phyloP scores from a whole-genome alignment of 2,329 filamentous ascomycete species.

The Teratosphaeria nubilosa region DNA sequence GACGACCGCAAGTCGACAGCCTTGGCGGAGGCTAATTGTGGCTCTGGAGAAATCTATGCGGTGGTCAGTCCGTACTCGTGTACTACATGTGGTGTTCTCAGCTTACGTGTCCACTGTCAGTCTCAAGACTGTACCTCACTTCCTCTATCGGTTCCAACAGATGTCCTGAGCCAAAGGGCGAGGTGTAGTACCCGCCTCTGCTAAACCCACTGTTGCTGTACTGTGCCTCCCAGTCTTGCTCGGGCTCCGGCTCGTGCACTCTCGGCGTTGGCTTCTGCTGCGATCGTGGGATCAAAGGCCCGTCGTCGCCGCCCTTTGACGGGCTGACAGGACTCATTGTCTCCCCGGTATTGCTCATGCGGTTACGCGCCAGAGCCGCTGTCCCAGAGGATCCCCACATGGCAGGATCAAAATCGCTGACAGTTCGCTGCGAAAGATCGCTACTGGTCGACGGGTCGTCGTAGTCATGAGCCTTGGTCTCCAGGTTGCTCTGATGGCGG shows the following conservation, averaged over 20 bases:
- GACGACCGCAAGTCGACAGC: conserved; percentile 24
- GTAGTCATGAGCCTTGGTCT: conserved; percentile 54
- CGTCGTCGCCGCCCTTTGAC: conserved; percentile 37
- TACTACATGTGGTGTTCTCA: not conserved
- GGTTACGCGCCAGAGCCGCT: conserved; percentile 22
- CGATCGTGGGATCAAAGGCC: conserved; percentile 45
- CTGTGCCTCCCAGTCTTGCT: conserved; percentile 19
- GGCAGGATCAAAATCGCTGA: conserved; percentile 33
- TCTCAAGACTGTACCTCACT: conserved; percentile 40
- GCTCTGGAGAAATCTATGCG: conserved; percentile 20
- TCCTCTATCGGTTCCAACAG: conserved; percentile 42
- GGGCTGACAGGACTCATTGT: conserved; percentile 23
- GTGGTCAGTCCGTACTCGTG: not conserved
- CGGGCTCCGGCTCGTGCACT: conserved; percentile 14
- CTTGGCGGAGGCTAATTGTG: conserved; percentile 15
- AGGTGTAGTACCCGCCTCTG: conserved; percentile 24
- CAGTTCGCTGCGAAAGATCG: conserved; percentile 23
- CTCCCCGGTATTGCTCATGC: conserved; percentile 16
- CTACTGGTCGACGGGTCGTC: conserved; percentile 21
- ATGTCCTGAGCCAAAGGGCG: conserved; percentile 28
- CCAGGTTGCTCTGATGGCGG: conserved; percentile 62
- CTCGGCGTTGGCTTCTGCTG: conserved; percentile 12
- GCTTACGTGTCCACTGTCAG: conserved; percentile 27
- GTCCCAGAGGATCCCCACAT: conserved; percentile 37
- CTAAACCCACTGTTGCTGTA: conserved; percentile 27